Evolutionary conservation across 2,329 filamentous ascomycete genomes (phyloP), one percentile per base, ranked within the genome.

Genomic region (Monilinia aucupariae): DNA sequence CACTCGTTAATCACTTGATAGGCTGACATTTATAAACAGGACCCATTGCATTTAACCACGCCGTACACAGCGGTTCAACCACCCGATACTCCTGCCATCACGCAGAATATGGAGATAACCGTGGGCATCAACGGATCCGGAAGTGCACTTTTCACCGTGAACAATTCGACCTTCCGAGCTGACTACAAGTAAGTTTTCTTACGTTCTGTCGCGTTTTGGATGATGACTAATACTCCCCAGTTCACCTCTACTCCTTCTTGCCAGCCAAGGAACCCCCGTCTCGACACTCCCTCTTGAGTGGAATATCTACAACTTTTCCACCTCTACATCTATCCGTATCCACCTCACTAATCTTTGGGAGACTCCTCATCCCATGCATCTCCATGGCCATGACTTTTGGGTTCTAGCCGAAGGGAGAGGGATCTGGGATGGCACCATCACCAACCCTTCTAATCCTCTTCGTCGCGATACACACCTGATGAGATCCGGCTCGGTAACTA

Each of bases 381-480:
- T 89, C 2, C 87, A 90, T 76, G 86, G 86, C n/a, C 83, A 87
- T 74, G 87, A 90, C 75, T 86, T 90, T 76, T 86, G 83, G 70
- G 75, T 91, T 47, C 78, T 91, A 1, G 77, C 82, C 37, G 79
- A 81, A 73, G 75, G 81, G 68, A 75, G 70, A 61, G 75, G 50
- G 64, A 53, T 58, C 1, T 70, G 67, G 66, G 67, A 68, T 37
- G 66, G 66, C 22, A 71, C 64, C 3, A 70, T 79, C 51, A 69
- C 70, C 70, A 80, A 80, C 64, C 71, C 78, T 2, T 67, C 67
- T 5, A 83, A 83, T 71, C 81, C 82, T 3, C 76, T 80, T 68
- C 75, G 81, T n/a, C 75, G 82, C 27, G 82, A 84, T 68, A 80
- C 79, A 0, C 76, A 81, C 41, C 75, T 80, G 4, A 68, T 84